A percentile compares a stretch with the other conserved stretches of the same genome.
Conservation (phyloP, 2,329 filamentous ascomycete genomes). For the Plectosphaerella plurivora region DNA sequence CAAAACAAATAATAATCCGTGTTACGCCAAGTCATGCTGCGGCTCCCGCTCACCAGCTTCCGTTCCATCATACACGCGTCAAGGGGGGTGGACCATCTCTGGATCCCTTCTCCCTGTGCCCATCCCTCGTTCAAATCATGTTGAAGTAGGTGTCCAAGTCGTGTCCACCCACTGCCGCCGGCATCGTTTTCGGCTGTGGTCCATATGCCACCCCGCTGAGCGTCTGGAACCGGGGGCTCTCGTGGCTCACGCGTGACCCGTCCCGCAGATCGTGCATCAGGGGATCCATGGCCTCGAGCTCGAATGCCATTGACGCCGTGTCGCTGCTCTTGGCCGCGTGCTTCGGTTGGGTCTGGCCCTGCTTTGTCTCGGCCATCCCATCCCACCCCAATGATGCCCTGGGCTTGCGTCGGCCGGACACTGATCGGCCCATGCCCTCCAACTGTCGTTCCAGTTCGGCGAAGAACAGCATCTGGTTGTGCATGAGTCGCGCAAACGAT, state of each 20-base stretch:
- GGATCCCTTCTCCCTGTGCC: not conserved
- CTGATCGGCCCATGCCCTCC: not conserved
- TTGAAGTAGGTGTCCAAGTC: conserved; percentile 5
- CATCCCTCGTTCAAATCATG: conserved; percentile 4
- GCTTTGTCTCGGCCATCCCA: not conserved
- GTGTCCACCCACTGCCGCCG: not conserved
- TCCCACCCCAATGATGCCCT: not conserved
- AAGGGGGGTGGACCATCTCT: not conserved
- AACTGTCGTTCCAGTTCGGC: conserved; percentile 6
- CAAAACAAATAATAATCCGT: too few relatives aligned
- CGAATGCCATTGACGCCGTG: conserved; percentile 3
- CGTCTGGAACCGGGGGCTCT: conserved; percentile 2
- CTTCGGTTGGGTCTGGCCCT: not conserved
- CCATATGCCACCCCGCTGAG: not conserved
- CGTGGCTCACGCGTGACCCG: conserved; percentile 10
- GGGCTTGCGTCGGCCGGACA: not conserved
- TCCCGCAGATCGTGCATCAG: conserved; percentile 36
- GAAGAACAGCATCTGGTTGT: conserved; percentile 10
- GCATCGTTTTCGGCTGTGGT: not conserved
- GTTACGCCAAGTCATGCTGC: too few relatives aligned
- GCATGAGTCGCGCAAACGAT: conserved; percentile 7
- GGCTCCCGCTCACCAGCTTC: too few relatives aligned
- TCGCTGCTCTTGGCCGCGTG: not conserved
- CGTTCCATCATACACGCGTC: not conserved
- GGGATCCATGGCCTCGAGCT: conserved; percentile 36